Percentiles rank a stretch among this genome's conserved stretches.
phyloP scores from a whole-genome alignment of 192 early-diverging fungal species.

The Linnemannia hyalina region DNA sequence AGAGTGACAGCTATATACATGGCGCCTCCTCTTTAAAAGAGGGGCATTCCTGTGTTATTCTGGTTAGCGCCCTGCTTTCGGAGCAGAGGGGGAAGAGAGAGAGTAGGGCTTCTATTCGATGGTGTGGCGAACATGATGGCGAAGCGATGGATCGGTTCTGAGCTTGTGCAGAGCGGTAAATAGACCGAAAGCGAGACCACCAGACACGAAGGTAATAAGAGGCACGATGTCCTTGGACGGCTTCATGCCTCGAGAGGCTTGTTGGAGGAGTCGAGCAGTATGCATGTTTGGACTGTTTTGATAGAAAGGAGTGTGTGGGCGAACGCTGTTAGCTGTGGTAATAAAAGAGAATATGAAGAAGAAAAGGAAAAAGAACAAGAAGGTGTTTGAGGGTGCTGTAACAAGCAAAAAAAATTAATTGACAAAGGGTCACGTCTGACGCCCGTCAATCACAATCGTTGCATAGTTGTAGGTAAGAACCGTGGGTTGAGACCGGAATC shows the following conservation, averaged over 20 bases:
- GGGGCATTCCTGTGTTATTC: not conserved
- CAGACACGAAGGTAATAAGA: constrained; percentile 27
- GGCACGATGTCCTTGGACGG: constrained; percentile 20
- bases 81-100: not conserved
- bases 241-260: constrained; percentile 31
- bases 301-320: not conserved
- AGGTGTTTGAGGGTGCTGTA: not conserved
- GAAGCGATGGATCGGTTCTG: constrained; percentile 25
- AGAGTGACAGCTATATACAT: constrained; percentile 1
- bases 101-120: constrained; percentile 12
- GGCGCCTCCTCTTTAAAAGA: not conserved
- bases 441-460: not conserved
- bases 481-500: not conserved
- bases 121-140: constrained; percentile 22
- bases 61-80: not conserved
- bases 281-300: constrained; percentile 14
- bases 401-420: not conserved
- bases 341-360: constrained; percentile 1
- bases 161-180: constrained; percentile 23
- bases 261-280: constrained; percentile 24
- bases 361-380: not conserved
- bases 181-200: constrained; percentile 11
- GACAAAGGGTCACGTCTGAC: not conserved
- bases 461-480: not conserved
- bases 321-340: not conserved